Evolutionary conservation across 345 rosid genomes (phyloP).

Genomic region (Acer saccharum): DNA sequence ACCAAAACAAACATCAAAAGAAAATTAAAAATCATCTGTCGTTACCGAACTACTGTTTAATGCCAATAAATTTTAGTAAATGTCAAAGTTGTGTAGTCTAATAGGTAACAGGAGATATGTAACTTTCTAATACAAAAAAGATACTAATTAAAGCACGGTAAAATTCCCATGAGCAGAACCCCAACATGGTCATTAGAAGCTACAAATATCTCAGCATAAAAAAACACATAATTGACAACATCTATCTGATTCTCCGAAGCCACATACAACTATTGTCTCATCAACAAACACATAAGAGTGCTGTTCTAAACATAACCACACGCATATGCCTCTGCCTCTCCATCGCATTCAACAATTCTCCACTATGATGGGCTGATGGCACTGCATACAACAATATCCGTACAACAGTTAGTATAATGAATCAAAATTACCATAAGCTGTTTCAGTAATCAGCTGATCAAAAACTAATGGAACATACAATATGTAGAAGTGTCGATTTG

Average conservation of each 20-base stretch:
- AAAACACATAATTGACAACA: background rate
- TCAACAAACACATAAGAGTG: constrained; percentile 5
- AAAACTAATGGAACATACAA: constrained; percentile 45
- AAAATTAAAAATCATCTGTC: too few relatives aligned
- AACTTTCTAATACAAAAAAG: too few relatives aligned
- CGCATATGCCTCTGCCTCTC: background rate
- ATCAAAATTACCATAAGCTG: background rate
- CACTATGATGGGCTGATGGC: constrained; percentile 33
- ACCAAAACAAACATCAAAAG: too few relatives aligned
- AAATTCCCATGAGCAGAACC: too few relatives aligned
- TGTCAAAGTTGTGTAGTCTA: too few relatives aligned
- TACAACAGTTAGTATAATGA: background rate
- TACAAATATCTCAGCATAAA: too few relatives aligned
- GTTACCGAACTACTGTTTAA: too few relatives aligned
- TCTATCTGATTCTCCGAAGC: constrained; percentile 5
- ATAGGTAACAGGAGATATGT: too few relatives aligned
- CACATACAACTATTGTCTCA: background rate
- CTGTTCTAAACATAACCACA: background rate
- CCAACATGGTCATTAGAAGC: too few relatives aligned
- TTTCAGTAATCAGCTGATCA: background rate
- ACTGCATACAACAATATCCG: constrained; percentile 20
- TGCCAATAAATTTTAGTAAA: too few relatives aligned
- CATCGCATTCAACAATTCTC: background rate
- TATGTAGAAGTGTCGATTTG: constrained; percentile 94
- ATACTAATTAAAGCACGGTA: too few relatives aligned